phyloP scores from a whole-genome alignment of 805 yeast species.

The Metschnikowia borealis region DNA sequence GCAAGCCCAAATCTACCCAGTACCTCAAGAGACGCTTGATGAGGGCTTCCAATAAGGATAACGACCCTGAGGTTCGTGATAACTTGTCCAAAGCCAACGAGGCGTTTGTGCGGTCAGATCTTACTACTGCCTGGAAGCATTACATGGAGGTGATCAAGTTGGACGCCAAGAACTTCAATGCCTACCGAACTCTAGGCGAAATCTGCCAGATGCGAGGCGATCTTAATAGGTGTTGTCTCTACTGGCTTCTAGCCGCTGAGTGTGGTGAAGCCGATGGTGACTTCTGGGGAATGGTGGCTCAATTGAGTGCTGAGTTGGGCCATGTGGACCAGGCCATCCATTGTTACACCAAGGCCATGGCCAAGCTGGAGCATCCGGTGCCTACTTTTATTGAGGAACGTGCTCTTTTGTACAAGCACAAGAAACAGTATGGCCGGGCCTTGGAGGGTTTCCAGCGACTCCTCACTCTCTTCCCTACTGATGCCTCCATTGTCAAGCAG shows the following conservation, averaged over 20 bases:
- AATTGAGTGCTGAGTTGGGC: slow-evolving; percentile 58
- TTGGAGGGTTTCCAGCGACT: slow-evolving; percentile 66
- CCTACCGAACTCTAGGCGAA: slow-evolving; percentile 86
- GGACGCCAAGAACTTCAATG: slow-evolving; percentile 75
- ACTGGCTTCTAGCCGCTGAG: slow-evolving; percentile 81
- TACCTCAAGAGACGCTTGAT: slow-evolving; percentile 35
- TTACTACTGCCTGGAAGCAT: slow-evolving; percentile 52
- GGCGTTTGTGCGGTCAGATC: slow-evolving; percentile 66
- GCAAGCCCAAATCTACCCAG: slow-evolving; percentile 31
- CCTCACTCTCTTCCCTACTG: slow-evolving; percentile 51
- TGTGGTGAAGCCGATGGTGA: slow-evolving; percentile 69
- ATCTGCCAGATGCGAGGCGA: slow-evolving; percentile 67
- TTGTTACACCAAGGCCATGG: slow-evolving; percentile 66
- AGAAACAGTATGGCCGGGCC: slow-evolving; percentile 66
- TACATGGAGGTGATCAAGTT: slow-evolving; percentile 70
- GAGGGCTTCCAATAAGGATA: slow-evolving; percentile 35
- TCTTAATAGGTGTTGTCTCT: slow-evolving; percentile 66
- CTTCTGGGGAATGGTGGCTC: slow-evolving; percentile 77
- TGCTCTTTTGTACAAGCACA: slow-evolving; percentile 62
- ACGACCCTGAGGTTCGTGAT: slow-evolving; percentile 70
- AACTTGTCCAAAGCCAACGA: slow-evolving; percentile 72
- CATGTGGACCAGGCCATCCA: slow-evolving; percentile 73
- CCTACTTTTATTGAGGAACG: slow-evolving; percentile 51
- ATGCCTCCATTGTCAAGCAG: slow-evolving; percentile 57
- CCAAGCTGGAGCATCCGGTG: slow-evolving; percentile 31